These are phyloP conservation scores for Clavispora phyllophila DNA, from an alignment of 805 yeast species.

Conservation along the genomic window DNA sequence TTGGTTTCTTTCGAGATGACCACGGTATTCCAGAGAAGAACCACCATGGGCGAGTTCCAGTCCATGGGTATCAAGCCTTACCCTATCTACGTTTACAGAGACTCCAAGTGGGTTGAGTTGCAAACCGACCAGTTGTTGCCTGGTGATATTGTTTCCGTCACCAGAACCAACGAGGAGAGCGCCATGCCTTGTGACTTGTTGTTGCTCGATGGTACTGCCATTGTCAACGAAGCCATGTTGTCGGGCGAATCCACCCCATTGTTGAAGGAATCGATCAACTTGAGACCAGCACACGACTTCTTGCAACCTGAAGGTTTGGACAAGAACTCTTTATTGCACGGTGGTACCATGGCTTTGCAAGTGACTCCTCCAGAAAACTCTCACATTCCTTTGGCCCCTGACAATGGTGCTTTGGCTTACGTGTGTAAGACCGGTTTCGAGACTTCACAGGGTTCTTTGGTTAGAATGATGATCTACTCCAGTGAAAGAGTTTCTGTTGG, in stretches of 20 bases:
- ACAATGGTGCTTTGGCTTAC: conserved; percentile 84
- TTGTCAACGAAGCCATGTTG: conserved; percentile 97
- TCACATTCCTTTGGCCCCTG: conserved; percentile 66
- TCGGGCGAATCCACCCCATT: conserved; percentile 98
- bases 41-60: conserved; percentile 92
- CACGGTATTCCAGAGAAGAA: conserved; percentile 90
- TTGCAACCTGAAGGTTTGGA: conserved; percentile 80
- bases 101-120: conserved; percentile 61
- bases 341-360: conserved; percentile 95
- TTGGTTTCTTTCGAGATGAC: conserved; percentile 89
- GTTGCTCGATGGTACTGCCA: conserved; percentile 83
- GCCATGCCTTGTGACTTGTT: conserved; percentile 94
- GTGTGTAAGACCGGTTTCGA: conserved; percentile 97
- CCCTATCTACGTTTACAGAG: conserved; percentile 66
- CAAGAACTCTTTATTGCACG: conserved; percentile 82
- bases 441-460: conserved; percentile 95
- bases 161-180: conserved; percentile 84
- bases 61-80: conserved; percentile 97
- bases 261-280: conserved; percentile 82
- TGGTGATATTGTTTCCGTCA: conserved; percentile 82
- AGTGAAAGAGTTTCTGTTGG: conserved; percentile 96
- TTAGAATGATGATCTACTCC: conserved; percentile 95
- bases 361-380: conserved; percentile 64
- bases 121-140: conserved; percentile 79
- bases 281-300: conserved; percentile 68